Evolutionary conservation across 1,284 basidiomycete species (phyloP).

Genomic region (Melampsora larici-populina): DNA sequence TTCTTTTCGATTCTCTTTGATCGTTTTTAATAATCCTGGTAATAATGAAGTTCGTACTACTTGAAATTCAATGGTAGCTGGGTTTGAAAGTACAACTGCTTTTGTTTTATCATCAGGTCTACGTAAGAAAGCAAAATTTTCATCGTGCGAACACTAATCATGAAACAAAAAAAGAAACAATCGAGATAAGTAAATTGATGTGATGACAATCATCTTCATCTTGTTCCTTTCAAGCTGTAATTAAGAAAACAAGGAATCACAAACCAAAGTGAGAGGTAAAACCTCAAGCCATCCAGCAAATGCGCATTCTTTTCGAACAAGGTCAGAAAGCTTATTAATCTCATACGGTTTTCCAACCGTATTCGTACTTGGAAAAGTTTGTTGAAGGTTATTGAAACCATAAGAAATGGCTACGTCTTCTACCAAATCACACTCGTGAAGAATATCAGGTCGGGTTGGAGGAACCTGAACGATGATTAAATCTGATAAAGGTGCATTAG

Average conservation of each 20-base stretch:
- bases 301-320: slow-evolving; percentile 85
- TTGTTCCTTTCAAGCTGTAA: not conserved
- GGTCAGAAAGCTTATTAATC: slow-evolving; percentile 84
- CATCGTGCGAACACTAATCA: slow-evolving; percentile 86
- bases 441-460: slow-evolving; percentile 87
- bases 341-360: slow-evolving; percentile 89
- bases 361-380: slow-evolving; percentile 86
- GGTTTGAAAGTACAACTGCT: slow-evolving; percentile 89
- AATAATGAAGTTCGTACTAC: slow-evolving; percentile 92
- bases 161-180: slow-evolving; percentile 3
- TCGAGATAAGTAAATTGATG: not conserved
- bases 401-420: slow-evolving; percentile 97
- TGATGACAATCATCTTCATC: not conserved
- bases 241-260: slow-evolving; percentile 47
- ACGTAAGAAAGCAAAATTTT: slow-evolving; percentile 93
- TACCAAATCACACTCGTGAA: slow-evolving; percentile 98
- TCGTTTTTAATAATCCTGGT: slow-evolving; percentile 91
- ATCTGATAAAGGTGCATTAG: slow-evolving; percentile 62
- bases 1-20: slow-evolving; percentile 93
- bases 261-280: slow-evolving; percentile 83
- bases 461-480: slow-evolving; percentile 72
- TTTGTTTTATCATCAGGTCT: slow-evolving; percentile 72
- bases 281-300: slow-evolving; percentile 94
- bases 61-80: slow-evolving; percentile 96
- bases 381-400: slow-evolving; percentile 93